Base-by-base conservation (phyloP, 2,329 filamentous ascomycete species). In the Hypoxylon sp. region DNA sequence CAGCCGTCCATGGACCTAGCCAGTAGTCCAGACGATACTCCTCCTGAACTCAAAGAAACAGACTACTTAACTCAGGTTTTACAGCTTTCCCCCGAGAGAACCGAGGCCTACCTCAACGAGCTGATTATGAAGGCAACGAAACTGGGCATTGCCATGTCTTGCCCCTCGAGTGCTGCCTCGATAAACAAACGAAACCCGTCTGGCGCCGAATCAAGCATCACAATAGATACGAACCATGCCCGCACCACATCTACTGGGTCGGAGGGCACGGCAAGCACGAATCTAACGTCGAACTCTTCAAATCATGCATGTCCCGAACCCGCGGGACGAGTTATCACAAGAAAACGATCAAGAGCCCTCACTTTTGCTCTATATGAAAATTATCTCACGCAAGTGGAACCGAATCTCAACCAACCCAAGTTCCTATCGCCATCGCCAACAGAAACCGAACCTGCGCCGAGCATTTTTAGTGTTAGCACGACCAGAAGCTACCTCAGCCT, bases 301-400 rank as follows among this genome's bases (percentile, higher is more conserved):
- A 75, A 81, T 19, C 80, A 78, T 74, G 29, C 67, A 63, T 19
- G 68, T 66, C 59, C 71, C 50, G 55, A 73, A 50, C 73, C 77
- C 24, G 63, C 70, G 2, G 64, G 71, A 31, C 75, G 73, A 29
- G 63, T 75, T 5, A 66, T 76, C 44, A 70, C 73, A 60, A 79
- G 75, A 66, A 74, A 71, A 61, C 74, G 80, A 59, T 80, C 81
- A 39, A 81, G 80, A 66, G 80, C 75, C 37, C 75, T 85, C 26
- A 84, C 77, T 62, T 87, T 88, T 70, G 78, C 81, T 5, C 81
- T 83, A 31, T 88, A 88, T 71, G 85, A 88, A 33, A 83, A 80
- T 66, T 87, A 86, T 66, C 73, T 88, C 39, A 76, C 81, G 17
- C 79, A 84, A 46, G 69, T 85, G 31, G 81, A 84, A 60, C 80